Evolutionary conservation across 1,284 basidiomycete species (phyloP).

Genomic region (Neotropicomus parvogracilis): DNA sequence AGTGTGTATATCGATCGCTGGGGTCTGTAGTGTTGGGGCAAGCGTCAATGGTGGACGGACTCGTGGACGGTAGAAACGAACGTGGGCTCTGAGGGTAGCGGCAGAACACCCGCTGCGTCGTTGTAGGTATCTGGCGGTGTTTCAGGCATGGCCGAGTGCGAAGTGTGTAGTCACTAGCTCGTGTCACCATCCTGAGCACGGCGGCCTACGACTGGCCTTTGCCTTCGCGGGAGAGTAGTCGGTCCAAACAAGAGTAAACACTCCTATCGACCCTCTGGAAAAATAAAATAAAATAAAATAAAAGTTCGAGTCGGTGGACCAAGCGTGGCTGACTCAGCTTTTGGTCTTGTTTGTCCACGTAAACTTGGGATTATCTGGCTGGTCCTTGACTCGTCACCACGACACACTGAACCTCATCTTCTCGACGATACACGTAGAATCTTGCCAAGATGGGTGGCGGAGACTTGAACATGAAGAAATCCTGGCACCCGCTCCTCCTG

Average conservation of each 20-base stretch:
- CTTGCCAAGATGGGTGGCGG: conserved; percentile 87
- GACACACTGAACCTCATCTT: conserved; percentile 8
- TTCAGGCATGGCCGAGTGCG: conserved; percentile 26
- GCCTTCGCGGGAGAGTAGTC: background rate
- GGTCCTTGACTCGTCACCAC: conserved; percentile 8
- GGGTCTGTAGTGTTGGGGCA: conserved; percentile 41
- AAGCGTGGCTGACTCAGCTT: background rate
- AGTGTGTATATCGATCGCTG: conserved; percentile 78
- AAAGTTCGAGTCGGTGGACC: too few relatives aligned
- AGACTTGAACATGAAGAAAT: conserved; percentile 96
- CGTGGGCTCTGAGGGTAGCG: conserved; percentile 20
- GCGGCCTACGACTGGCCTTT: background rate
- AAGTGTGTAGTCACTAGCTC: conserved; percentile 4
- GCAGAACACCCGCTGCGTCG: conserved; percentile 14
- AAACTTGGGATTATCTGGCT: too few relatives aligned
- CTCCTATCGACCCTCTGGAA: background rate
- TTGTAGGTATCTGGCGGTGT: conserved; percentile 17
- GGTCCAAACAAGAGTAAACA: conserved; percentile 28
- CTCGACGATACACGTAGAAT: conserved; percentile 19
- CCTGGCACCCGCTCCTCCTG: conserved; percentile 97
- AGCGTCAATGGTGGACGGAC: conserved; percentile 15
- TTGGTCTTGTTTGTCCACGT: background rate
- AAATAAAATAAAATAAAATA: too few relatives aligned
- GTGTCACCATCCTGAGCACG: conserved; percentile 15
- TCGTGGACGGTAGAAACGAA: conserved; percentile 19